These are phyloP conservation scores for Pisolithus thermaeus DNA, from an alignment of 1,284 basidiomycete genomes.

Conservation along the genomic window DNA sequence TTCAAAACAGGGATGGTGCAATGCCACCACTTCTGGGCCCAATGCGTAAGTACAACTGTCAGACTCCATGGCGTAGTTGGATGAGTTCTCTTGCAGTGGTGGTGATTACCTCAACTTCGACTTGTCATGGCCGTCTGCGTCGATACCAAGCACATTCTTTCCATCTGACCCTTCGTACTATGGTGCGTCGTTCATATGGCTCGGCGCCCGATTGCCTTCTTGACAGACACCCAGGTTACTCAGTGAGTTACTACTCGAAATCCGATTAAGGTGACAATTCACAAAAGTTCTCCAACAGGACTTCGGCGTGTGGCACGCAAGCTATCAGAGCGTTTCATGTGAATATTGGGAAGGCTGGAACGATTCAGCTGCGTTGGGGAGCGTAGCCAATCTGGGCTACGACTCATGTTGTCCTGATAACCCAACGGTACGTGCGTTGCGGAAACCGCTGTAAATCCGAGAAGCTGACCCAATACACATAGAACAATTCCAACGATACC, in stretches of 20 bases:
- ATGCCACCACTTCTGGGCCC: constrained; percentile 49
- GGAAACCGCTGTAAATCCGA: not conserved
- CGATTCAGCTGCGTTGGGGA: constrained; percentile 59
- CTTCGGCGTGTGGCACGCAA: constrained; percentile 79
- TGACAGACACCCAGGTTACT: constrained; percentile 31
- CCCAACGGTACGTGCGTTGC: constrained; percentile 43
- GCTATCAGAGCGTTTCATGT: constrained; percentile 59
- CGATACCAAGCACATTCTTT: constrained; percentile 66
- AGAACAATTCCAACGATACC: constrained; percentile 47
- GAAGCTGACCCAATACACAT: constrained; percentile 5
- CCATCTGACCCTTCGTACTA: constrained; percentile 59
- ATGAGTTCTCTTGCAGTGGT: constrained; percentile 36
- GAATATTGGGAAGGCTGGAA: constrained; percentile 55
- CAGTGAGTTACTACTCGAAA: constrained; percentile 26
- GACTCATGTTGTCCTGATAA: constrained; percentile 66
- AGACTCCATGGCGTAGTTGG: constrained; percentile 1
- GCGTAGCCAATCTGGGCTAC: constrained; percentile 47
- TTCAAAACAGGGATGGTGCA: constrained; percentile 59
- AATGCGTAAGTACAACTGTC: constrained; percentile 46
- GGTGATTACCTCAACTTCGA: constrained; percentile 71
- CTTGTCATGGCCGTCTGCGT: constrained; percentile 65
- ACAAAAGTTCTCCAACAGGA: constrained; percentile 39
- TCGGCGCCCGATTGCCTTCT: not conserved
- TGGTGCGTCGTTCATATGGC: constrained; percentile 32
- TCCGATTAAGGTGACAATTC: not conserved